Evolutionary conservation across 2,329 filamentous ascomycete species (phyloP).

Genomic region (Escovopsis weberi): DNA sequence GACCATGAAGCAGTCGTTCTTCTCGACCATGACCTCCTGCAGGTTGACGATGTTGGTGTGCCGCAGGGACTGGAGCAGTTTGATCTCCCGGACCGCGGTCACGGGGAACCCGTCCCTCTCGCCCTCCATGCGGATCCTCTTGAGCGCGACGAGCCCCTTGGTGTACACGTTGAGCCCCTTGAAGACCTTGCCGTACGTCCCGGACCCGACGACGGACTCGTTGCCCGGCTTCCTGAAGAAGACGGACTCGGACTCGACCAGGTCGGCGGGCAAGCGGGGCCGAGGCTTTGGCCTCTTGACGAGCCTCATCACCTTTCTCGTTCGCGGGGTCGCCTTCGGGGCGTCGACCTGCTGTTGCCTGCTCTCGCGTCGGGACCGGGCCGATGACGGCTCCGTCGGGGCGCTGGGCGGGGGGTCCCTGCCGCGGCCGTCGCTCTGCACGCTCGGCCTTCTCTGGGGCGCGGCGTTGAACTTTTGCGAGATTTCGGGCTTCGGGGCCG

Average conservation of each 20-base stretch:
- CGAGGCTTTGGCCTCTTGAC: slow-evolving; percentile 57
- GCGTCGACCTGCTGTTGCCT: slow-evolving; percentile 20
- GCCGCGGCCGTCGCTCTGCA: slow-evolving; percentile 14
- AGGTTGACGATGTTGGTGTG: slow-evolving; percentile 73
- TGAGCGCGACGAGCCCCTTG: slow-evolving; percentile 67
- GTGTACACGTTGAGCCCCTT: slow-evolving; percentile 91
- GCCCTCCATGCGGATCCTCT: slow-evolving; percentile 87
- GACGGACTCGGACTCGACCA: slow-evolving; percentile 70
- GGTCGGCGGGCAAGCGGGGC: slow-evolving; percentile 55
- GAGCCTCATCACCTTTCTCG: slow-evolving; percentile 50
- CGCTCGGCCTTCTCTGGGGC: slow-evolving; percentile 29
- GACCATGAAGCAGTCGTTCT: slow-evolving; percentile 98
- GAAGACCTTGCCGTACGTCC: slow-evolving; percentile 92
- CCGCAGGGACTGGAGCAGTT: slow-evolving; percentile 72
- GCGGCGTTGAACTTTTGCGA: slow-evolving; percentile 54
- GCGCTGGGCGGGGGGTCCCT: slow-evolving; percentile 35
- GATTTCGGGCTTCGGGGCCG: slow-evolving; percentile 49
- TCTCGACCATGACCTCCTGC: slow-evolving; percentile 93
- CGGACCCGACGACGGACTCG: slow-evolving; percentile 88
- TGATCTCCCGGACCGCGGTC: slow-evolving; percentile 82
- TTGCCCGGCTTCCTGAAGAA: slow-evolving; percentile 96
- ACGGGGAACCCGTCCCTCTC: slow-evolving; percentile 85
- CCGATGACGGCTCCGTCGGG: slow-evolving; percentile 39
- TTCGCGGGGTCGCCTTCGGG: slow-evolving; percentile 29
- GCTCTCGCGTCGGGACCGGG: slow-evolving; percentile 24